Base-by-base conservation (phyloP, 2,329 filamentous ascomycete species). In the Fusarium acutatum region DNA sequence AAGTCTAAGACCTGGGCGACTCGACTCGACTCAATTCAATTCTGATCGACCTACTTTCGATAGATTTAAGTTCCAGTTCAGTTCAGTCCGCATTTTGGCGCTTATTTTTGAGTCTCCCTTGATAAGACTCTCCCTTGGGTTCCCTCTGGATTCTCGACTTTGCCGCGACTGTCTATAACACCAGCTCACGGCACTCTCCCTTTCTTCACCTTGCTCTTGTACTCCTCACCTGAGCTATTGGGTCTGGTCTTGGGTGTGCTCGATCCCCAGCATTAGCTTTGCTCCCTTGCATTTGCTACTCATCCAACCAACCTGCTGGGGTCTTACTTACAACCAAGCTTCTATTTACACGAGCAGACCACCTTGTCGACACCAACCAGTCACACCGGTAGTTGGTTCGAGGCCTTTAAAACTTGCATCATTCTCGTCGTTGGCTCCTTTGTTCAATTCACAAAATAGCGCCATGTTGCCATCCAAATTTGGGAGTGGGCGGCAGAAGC, bases 401-500 rank as follows among this genome's bases (percentile, higher is more conserved):
- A 52, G 34, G 24, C 40, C 46, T 15, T 46, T 53, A 66, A 49
- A 50, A 63, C 38, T 57, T 46, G 46, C 47, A 69, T 43, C 38
- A 68, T 50, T 64, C 67, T 50, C 60, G 60, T 58, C 43, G 38
- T 50, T 60, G 46, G 64, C 22, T 53, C 43, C 61, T 67, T 64
- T 74, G 62, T 65, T 67, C 44, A 58, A 49, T 54, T 47, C 24
- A 60, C 56, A 62, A 58, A 56, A 66, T 49, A 66, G 49, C 71
- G 47, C 59, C 71, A 82, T 82, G 81, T 80, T 83, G 74, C 83
- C 83, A 61, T 80, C 82, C 53, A 84, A 81, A 72, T 82, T 84
- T 71, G 77, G 82, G 65, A 87, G 83, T 73, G 79, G 84, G 77
- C 84, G 86, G 73, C 80, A 83, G 72, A 85, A 79, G 76, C 81